Conservation (phyloP, 768 basidiomycete species). For the Coprinopsis strossmayeri region DNA sequence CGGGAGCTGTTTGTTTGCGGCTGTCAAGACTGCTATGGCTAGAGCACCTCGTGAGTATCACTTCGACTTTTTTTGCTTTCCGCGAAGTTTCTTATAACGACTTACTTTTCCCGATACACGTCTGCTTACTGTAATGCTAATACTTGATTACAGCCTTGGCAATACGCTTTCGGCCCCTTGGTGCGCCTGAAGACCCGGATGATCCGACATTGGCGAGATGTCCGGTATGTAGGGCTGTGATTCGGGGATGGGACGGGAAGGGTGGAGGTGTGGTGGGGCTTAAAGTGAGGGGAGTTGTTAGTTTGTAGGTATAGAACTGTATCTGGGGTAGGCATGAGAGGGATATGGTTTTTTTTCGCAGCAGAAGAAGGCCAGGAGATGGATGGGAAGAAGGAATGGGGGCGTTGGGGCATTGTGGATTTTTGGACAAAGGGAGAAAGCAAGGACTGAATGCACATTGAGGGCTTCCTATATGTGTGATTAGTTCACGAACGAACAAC, state of each 20-base stretch:
- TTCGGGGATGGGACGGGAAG: slow-evolving; percentile 65
- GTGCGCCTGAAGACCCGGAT: slow-evolving; percentile 13
- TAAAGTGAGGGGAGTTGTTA: slow-evolving; percentile 39
- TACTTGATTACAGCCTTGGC: slow-evolving; percentile 18
- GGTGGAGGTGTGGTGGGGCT: slow-evolving; percentile 65
- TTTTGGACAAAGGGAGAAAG: too few relatives aligned
- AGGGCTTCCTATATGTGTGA: too few relatives aligned
- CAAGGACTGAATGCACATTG: too few relatives aligned
- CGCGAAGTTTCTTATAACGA: background rate
- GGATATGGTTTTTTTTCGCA: too few relatives aligned
- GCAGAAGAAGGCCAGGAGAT: too few relatives aligned
- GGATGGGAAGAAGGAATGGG: too few relatives aligned
- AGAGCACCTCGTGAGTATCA: slow-evolving; percentile 21
- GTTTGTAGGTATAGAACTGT: too few relatives aligned
- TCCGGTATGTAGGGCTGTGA: slow-evolving; percentile 62
- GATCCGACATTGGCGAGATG: slow-evolving; percentile 34
- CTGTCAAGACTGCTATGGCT: slow-evolving; percentile 56
- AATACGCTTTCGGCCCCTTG: slow-evolving; percentile 22
- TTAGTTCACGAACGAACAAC: too few relatives aligned
- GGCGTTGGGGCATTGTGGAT: too few relatives aligned
- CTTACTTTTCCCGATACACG: background rate
- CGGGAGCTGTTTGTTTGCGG: slow-evolving; percentile 67
- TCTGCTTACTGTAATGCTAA: background rate
- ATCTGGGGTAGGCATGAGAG: too few relatives aligned
- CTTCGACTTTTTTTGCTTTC: background rate